These are phyloP conservation scores for Carex myosuroides DNA, from an alignment of 176 grass and related monocot species.

Conservation along the genomic window DNA sequence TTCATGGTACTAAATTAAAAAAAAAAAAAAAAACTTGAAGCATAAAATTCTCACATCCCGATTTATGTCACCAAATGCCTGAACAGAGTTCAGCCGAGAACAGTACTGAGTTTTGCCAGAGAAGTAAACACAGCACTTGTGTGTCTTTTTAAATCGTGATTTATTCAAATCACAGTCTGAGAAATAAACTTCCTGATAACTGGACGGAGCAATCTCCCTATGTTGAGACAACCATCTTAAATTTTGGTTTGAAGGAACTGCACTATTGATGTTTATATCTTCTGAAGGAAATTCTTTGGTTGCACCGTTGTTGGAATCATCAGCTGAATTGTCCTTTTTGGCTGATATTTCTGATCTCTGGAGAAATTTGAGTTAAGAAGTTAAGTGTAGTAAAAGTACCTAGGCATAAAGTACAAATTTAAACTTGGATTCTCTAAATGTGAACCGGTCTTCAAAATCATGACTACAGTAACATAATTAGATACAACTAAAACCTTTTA, in stretches of 20 bases:
- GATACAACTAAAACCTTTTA: background rate
- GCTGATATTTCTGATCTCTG: conserved; percentile 63
- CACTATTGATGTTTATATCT: conserved; percentile 24
- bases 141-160: conserved; percentile 28
- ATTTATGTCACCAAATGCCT: conserved; percentile 93
- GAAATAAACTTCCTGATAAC: conserved; percentile 41
- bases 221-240: conserved; percentile 76
- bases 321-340: conserved; percentile 32
- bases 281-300: background rate
- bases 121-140: conserved; percentile 90
- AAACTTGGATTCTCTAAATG: background rate
- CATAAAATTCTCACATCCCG: conserved; percentile 63
- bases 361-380: conserved; percentile 29
- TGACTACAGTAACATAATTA: background rate
- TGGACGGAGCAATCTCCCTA: conserved; percentile 56
- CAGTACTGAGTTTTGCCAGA: conserved; percentile 87
- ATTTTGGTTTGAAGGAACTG: conserved; percentile 44
- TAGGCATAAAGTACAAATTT: background rate
- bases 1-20: background rate
- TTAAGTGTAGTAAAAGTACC: background rate
- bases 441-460: background rate
- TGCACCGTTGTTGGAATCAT: conserved; percentile 33
- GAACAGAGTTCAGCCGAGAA: conserved; percentile 79
- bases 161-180: conserved; percentile 19
- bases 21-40: background rate